Conservation (phyloP, 495 filamentous ascomycete genomes). For the Evernia prunastri region DNA sequence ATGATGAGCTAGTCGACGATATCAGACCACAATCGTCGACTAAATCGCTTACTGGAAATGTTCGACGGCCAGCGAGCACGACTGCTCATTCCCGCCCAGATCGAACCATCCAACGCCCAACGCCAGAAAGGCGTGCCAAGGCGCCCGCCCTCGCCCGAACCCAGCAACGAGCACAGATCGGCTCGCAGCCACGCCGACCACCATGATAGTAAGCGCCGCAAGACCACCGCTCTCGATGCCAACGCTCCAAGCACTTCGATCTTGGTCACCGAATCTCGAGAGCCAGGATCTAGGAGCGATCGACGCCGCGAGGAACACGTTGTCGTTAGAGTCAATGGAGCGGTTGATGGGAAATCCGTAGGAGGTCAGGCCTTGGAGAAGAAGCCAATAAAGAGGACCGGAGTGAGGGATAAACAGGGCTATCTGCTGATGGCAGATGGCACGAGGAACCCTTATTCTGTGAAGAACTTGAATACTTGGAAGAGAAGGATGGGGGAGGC, state of each 20-base stretch:
- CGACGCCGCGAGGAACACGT: background rate
- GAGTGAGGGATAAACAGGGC: slow-evolving; percentile 1
- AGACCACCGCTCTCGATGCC: slow-evolving; percentile 5
- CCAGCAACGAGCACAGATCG: background rate
- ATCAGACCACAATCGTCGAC: background rate
- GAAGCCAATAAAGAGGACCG: background rate
- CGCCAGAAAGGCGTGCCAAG: background rate
- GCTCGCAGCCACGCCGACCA: background rate
- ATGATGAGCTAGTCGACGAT: background rate
- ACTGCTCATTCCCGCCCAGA: background rate
- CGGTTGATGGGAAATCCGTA: background rate
- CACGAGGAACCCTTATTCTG: slow-evolving; percentile 1
- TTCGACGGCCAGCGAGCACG: background rate
- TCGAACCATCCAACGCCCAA: background rate
- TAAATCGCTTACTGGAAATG: background rate
- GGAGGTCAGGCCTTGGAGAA: background rate
- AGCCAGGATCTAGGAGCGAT: background rate
- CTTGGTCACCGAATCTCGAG: background rate
- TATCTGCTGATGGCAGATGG: slow-evolving; percentile 10
- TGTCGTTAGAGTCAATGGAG: background rate
- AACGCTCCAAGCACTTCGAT: background rate
- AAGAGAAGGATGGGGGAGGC: background rate
- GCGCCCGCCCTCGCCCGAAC: background rate
- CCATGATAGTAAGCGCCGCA: slow-evolving; percentile 8
- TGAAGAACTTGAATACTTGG: background rate